phyloP scores from a whole-genome alignment of 2,329 filamentous ascomycete species.

The Zymoseptoria passerinii region DNA sequence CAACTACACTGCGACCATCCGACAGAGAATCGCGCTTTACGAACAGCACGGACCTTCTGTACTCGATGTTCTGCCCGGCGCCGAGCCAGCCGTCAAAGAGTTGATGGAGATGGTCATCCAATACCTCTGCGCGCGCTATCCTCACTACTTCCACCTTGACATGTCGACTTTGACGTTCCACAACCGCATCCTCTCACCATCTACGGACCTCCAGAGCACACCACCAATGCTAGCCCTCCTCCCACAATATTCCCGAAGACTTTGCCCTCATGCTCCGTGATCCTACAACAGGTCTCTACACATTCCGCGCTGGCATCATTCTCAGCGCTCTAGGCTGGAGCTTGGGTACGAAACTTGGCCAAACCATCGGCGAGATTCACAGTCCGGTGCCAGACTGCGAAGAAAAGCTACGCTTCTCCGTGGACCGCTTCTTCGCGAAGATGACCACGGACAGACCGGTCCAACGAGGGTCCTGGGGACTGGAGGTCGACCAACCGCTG shows the following conservation, averaged over 20 bases:
- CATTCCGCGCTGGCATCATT: constrained; percentile 65
- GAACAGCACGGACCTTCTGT: constrained; percentile 55
- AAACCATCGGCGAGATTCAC: constrained; percentile 64
- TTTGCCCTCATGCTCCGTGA: constrained; percentile 70
- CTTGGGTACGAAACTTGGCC: constrained; percentile 62
- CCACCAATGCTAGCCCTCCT: constrained; percentile 63
- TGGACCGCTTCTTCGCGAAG: constrained; percentile 81
- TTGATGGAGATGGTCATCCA: constrained; percentile 80
- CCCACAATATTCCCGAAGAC: constrained; percentile 71
- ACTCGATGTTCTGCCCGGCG: constrained; percentile 61
- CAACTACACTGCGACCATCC: constrained; percentile 59
- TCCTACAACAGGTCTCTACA: constrained; percentile 62
- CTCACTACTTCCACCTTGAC: constrained; percentile 60
- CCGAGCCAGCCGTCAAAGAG: constrained; percentile 72
- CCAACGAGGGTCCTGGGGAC: constrained; percentile 75
- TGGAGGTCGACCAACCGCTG: constrained; percentile 67
- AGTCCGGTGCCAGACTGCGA: constrained; percentile 70
- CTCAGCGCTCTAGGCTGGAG: constrained; percentile 79
- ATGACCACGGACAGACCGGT: constrained; percentile 67
- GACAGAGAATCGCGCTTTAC: constrained; percentile 59
- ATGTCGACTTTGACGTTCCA: constrained; percentile 49
- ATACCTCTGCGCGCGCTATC: constrained; percentile 71
- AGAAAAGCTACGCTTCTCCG: constrained; percentile 78
- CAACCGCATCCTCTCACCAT: constrained; percentile 59
- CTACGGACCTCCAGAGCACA: constrained; percentile 51